Conservation (phyloP, 1,139 yeast species). For the Geotrichum macrosporum region DNA sequence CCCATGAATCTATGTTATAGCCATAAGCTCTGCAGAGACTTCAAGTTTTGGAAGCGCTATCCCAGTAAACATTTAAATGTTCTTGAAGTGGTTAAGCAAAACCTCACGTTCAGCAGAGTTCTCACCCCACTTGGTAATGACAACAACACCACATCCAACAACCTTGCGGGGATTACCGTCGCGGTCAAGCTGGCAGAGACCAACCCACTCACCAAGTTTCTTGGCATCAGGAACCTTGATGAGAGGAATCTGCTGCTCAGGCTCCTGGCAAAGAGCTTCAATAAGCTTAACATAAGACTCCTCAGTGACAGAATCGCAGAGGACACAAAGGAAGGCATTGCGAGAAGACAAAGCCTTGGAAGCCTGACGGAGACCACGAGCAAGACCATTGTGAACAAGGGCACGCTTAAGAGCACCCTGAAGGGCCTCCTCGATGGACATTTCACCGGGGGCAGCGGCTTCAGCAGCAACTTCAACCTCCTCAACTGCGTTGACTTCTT, state of each 20-base stretch:
- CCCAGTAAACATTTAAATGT: conserved; percentile 57
- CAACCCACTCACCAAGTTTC: conserved; percentile 99
- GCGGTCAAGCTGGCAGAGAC: conserved; percentile 99
- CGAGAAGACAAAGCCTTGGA: conserved; percentile 93
- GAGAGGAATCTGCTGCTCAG: conserved; percentile 94
- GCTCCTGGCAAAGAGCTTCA: conserved; percentile 98
- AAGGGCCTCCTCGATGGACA: conserved; percentile 97
- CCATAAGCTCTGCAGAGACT: background rate
- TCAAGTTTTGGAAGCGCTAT: too few species aligned
- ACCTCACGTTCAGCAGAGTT: conserved; percentile 97
- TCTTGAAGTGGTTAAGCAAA: conserved; percentile 94
- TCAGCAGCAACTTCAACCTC: conserved; percentile 86
- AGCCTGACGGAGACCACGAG: conserved; percentile 99
- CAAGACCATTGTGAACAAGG: conserved; percentile 98
- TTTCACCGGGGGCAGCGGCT: conserved; percentile 67
- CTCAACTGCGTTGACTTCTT: conserved; percentile 46
- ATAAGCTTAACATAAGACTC: conserved; percentile 94
- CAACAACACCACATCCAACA: conserved; percentile 99
- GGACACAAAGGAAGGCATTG: conserved; percentile 96
- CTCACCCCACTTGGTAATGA: conserved; percentile 99
- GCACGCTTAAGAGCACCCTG: conserved; percentile 98
- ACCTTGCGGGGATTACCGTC: conserved; percentile 99
- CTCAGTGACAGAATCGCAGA: conserved; percentile 98
- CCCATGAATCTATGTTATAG: background rate
- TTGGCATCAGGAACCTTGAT: conserved; percentile 99